Evolutionary conservation across 164 flowering plant genomes (phyloP), one percentile per base, ranked within the genome.

Genomic region (Santalum album): DNA sequence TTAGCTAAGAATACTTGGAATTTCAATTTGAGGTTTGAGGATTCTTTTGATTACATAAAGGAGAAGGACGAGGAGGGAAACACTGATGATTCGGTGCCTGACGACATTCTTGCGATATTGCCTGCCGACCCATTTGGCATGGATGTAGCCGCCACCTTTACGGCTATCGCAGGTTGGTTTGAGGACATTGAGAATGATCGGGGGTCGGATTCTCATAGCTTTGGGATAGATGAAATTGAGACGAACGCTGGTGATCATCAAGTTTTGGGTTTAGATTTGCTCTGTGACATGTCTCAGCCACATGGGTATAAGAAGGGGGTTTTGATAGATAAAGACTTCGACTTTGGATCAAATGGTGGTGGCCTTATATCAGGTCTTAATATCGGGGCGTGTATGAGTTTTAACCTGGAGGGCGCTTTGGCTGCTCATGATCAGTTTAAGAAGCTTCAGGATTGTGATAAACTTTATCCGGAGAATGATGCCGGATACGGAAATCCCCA

Each of bases 71-170:
- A 42, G 21, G n/a, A 42, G 45, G 45, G 45, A 4, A 42, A 21
- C 45, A 17, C 21, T 42, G 45, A 42, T 42, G 45, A 21, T 45
- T 45, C 25, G 1, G 35, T 50, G 6, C 43, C 27, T 49, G 64
- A 64, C 39, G 66, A 68, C 62, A 57, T 75, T 34, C 36, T 34
- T 38, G 70, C 64, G 49, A 14, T 49, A 18, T 61, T 78, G 55
- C 78, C 74, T 12, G 64, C 16, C 17, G 83, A 78, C 60, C 83
- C 77, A 7, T 76, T 78, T 61, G 72, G 58, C 6, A 75, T 75
- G 83, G 69, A 55, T 15, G 48, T 71, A 23, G 64, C 56, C 43
- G 65, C 73, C 23, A 67, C 64, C 14, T 56, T 71, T 3, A 60
- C 63, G 7, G 67, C 70, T 3, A 51, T 70, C 4, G 52, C 62